Conservation (phyloP, 768 basidiomycete genomes). For the Punctularia strigosozonata region DNA sequence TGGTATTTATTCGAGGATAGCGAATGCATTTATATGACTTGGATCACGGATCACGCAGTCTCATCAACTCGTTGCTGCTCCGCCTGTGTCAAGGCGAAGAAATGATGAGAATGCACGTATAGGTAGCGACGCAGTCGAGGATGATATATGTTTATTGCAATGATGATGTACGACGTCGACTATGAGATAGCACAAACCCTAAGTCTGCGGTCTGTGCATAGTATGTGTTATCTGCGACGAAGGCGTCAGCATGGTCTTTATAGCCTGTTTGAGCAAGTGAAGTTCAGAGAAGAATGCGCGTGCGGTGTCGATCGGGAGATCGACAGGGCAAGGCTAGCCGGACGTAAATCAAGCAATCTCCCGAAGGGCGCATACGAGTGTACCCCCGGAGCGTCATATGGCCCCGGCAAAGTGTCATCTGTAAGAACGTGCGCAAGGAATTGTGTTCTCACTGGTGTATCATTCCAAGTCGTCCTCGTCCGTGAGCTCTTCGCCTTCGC, state of each 20-base stretch:
- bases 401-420: constrained; percentile 76
- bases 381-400: constrained; percentile 61
- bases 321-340: constrained; percentile 31
- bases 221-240: neutral
- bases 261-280: neutral
- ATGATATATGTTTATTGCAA: no score
- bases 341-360: constrained; percentile 50
- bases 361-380: constrained; percentile 21
- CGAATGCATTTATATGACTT: no score
- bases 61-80: no score
- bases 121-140: no score
- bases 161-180: no score
- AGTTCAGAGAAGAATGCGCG: neutral
- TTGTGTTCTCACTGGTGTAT: neutral
- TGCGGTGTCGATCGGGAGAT: neutral
- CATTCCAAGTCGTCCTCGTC: constrained; percentile 44
- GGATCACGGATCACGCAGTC: no score
- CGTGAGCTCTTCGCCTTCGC: constrained; percentile 78
- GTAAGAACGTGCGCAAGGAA: constrained; percentile 5
- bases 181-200: no score
- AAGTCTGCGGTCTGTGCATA: neutral
- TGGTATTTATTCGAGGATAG: no score
- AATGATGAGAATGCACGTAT: no score
- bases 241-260: neutral
- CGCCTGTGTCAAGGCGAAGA: no score